Conservation (phyloP, 2,329 filamentous ascomycete genomes). For the Talaromyces atroroseus region DNA sequence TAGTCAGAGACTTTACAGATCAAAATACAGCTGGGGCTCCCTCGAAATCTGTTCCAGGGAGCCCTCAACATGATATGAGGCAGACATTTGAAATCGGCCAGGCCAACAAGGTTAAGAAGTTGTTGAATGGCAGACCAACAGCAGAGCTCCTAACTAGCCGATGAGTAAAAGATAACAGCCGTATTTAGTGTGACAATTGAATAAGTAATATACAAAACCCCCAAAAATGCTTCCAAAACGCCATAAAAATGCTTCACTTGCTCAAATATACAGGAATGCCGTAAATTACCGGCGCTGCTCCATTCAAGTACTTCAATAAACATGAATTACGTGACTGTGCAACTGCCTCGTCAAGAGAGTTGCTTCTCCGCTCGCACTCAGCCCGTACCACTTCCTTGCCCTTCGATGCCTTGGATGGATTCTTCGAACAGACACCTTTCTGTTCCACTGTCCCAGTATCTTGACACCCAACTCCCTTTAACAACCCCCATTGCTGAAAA, state of each 20-base stretch:
- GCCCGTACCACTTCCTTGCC: not conserved
- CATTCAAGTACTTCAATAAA: conserved; percentile 84
- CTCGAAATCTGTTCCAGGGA: too few relatives aligned
- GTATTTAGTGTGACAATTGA: not conserved
- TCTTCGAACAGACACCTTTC: conserved; percentile 21
- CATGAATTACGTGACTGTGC: conserved; percentile 70
- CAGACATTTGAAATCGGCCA: not conserved
- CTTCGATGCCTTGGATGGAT: not conserved
- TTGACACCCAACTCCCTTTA: conserved; percentile 38
- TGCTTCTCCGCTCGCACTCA: conserved; percentile 24
- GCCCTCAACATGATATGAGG: too few relatives aligned
- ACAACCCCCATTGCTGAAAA: conserved; percentile 82
- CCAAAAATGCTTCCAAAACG: not conserved
- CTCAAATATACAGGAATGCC: conserved; percentile 83
- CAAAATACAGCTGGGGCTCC: too few relatives aligned
- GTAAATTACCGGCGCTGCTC: conserved; percentile 88
- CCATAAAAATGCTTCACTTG: conserved; percentile 12
- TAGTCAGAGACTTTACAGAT: too few relatives aligned
- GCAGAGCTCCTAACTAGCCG: too few relatives aligned
- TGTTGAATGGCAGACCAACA: too few relatives aligned
- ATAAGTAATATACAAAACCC: not conserved
- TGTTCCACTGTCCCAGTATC: conserved; percentile 23
- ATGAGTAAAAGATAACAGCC: not conserved
- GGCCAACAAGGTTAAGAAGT: not conserved
- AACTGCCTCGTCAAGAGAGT: conserved; percentile 75